These are phyloP conservation scores for Populus hybrid DNA, from an alignment of 441 rosid genomes.

Conservation along the genomic window DNA sequence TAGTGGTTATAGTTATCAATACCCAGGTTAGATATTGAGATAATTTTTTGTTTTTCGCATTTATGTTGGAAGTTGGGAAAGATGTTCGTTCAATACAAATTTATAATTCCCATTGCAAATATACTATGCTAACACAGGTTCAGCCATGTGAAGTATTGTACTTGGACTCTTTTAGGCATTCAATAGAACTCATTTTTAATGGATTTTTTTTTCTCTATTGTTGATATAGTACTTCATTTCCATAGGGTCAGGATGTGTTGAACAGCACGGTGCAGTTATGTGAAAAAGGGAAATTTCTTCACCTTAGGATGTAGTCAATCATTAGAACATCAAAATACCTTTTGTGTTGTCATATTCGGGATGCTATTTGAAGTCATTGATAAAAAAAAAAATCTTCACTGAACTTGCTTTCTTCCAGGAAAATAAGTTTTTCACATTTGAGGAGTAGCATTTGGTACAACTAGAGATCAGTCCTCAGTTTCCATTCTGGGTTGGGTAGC, in stretches of 20 bases:
- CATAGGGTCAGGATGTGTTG: not conserved
- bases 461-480: no score
- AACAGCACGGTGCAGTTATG: not conserved
- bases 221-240: not conserved
- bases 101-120: not conserved
- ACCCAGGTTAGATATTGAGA: conserved; percentile 43
- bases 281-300: not conserved
- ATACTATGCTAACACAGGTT: not conserved
- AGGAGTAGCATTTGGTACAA: no score
- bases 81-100: no score
- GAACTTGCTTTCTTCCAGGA: no score
- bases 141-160: not conserved
- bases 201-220: not conserved
- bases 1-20: conserved; percentile 37
- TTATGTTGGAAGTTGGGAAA: no score
- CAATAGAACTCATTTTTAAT: not conserved
- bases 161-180: not conserved
- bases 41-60: not conserved
- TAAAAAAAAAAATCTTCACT: no score
- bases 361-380: no score
- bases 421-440: no score
- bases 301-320: not conserved
- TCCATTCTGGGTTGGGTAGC: no score
- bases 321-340: not conserved
- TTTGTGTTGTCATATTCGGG: no score